Evolutionary conservation across 2,329 filamentous ascomycete genomes (phyloP), one percentile per base, ranked within the genome.

Genomic region (Xylariaceae sp.): DNA sequence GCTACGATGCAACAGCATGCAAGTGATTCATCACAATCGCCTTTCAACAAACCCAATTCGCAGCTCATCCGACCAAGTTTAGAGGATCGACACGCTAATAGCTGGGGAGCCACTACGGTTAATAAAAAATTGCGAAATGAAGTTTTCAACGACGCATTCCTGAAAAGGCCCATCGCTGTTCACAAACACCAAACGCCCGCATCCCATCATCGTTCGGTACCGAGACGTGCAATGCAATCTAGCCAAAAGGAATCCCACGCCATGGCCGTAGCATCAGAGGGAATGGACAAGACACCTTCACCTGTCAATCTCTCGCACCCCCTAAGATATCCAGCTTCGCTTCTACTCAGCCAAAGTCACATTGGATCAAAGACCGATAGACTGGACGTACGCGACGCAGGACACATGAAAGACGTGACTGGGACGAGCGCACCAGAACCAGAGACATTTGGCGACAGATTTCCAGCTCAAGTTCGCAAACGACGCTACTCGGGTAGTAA

Each of bases 61-160:
- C 36, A 48, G 39, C 45, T 51, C 28, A 40, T 44, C 16, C 62
- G 77, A 18, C 78, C 78, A 5, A 67, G 63, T 3, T 63, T 86
- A 53, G 78, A 82, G 19, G 76, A 83, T 41, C 75, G 80, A 17
- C 77, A 79, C 62, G 79, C 82, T 7, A 82, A 82, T 59, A 86
- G 83, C 63, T 97, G 93, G 92, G 92, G 93, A 7, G 90, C 91
- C 14, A 97, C 92, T 0, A 92, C 88, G 18, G 89, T 97, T 53
- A 97, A 97, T 67, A 88, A 89, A 62, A 84, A 87, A 53, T 73
- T 97, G 38, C 87, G 92, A 54, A 93, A 96, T 66, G 90, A 96
- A 68, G 91, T 97, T 1, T 87, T 97, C 65, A 89, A 91, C 38
- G 92, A 97, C 66, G 93, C 93, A 0, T 97, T 97, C 64, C 76